phyloP scores from a whole-genome alignment of 2,329 filamentous ascomycete genomes.

The Sporothrix protearum region DNA sequence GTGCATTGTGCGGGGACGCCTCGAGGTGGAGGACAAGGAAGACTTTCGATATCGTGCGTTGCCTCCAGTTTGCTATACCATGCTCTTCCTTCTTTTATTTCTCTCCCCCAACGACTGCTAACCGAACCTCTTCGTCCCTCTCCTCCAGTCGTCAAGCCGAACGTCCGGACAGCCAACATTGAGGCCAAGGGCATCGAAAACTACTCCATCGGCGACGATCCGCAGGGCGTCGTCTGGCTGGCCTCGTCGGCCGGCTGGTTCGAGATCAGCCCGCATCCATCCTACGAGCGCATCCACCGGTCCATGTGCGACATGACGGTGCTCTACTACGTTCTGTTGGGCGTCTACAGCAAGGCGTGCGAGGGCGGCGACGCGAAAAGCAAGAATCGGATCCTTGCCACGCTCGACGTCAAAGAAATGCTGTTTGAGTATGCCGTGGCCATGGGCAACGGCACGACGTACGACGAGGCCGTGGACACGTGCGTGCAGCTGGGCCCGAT shows the following conservation, averaged over 20 bases:
- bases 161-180: constrained; percentile 41
- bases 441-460: constrained; percentile 51
- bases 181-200: constrained; percentile 54
- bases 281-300: constrained; percentile 55
- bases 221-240: constrained; percentile 62
- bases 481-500: constrained; percentile 51
- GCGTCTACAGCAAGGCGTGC: constrained; percentile 46
- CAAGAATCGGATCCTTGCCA: constrained; percentile 34
- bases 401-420: constrained; percentile 35
- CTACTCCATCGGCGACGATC: constrained; percentile 56
- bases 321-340: constrained; percentile 60
- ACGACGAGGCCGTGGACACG: constrained; percentile 47
- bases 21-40: constrained; percentile 50
- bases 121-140: no score
- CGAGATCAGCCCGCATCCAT: constrained; percentile 56
- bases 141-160: constrained; percentile 36
- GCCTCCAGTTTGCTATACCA: background rate
- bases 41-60: constrained; percentile 41
- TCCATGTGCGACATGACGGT: constrained; percentile 61
- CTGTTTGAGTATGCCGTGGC: constrained; percentile 49
- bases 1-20: constrained; percentile 56
- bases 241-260: constrained; percentile 64
- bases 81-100: background rate
- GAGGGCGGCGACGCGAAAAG: constrained; percentile 32
- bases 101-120: background rate